Conservation (phyloP, 768 basidiomycete genomes). For the Lactarius hengduanensis region DNA sequence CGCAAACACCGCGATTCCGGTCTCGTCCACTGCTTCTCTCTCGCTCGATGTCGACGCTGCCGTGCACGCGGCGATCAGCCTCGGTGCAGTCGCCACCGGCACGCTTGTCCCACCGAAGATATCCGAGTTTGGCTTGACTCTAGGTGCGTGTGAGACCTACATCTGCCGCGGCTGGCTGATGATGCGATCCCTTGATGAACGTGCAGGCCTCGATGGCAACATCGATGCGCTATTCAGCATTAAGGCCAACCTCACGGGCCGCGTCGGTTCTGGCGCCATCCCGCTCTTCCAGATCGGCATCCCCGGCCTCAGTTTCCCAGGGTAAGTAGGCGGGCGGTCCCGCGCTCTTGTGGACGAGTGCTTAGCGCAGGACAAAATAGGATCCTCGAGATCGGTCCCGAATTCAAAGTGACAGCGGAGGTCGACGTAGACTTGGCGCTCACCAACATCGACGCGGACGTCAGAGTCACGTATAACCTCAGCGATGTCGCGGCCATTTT, state of each 20-base stretch:
- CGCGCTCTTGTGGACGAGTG: no score
- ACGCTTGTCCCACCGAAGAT: slow-evolving; percentile 14
- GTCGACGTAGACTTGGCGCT: slow-evolving; percentile 36
- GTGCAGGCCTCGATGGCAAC: not conserved
- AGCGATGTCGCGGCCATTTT: slow-evolving; percentile 44
- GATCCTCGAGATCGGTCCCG: slow-evolving; percentile 48
- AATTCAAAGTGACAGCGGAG: slow-evolving; percentile 43
- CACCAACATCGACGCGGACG: slow-evolving; percentile 38
- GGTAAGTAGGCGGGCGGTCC: slow-evolving; percentile 10
- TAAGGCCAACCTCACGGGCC: not conserved
- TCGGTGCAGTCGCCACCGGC: slow-evolving; percentile 17
- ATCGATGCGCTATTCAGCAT: not conserved
- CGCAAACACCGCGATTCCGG: not conserved
- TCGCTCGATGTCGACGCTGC: slow-evolving; percentile 10
- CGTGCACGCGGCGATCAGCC: slow-evolving; percentile 1
- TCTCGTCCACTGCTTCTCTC: not conserved
- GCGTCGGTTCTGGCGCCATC: not conserved
- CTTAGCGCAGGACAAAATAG: slow-evolving; percentile 29
- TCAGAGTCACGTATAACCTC: slow-evolving; percentile 47
- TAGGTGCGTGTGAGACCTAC: slow-evolving; percentile 8
- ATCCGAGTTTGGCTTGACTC: slow-evolving; percentile 10
- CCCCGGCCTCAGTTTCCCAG: slow-evolving; percentile 40
- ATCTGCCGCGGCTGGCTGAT: not conserved
- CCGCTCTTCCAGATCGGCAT: slow-evolving; percentile 38
- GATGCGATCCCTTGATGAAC: not conserved